Percentiles rank a stretch among this genome's conserved stretches.
These are phyloP conservation scores for Arabidopsis arenosa DNA, from an alignment of 345 rosid species.

Conservation along the genomic window DNA sequence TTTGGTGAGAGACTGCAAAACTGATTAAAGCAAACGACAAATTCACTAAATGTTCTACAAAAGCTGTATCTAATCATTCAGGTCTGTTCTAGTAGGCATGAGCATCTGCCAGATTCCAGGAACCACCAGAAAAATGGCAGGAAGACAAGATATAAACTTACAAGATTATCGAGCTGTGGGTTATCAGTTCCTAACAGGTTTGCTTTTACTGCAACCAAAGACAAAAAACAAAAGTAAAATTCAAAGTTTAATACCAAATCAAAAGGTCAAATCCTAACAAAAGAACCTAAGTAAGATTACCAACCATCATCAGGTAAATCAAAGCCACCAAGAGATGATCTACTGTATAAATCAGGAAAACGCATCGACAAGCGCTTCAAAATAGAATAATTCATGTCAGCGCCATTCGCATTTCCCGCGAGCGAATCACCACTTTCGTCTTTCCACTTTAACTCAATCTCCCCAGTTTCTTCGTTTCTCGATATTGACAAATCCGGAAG, in stretches of 20 bases:
- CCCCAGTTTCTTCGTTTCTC: slow-evolving; percentile 56
- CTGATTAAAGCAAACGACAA: neutral
- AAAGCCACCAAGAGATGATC: slow-evolving; percentile 57
- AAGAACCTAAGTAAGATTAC: neutral
- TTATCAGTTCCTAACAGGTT: slow-evolving; percentile 52
- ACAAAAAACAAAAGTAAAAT: slow-evolving; percentile 21
- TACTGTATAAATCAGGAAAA: slow-evolving; percentile 50
- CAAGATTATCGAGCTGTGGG: slow-evolving; percentile 56
- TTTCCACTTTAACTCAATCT: slow-evolving; percentile 59
- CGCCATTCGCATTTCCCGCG: slow-evolving; percentile 42
- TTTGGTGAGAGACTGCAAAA: neutral
- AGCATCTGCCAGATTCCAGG: neutral
- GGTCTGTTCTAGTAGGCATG: neutral
- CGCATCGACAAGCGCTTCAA: slow-evolving; percentile 59
- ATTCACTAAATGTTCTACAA: neutral
- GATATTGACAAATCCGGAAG: slow-evolving; percentile 59
- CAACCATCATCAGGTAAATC: slow-evolving; percentile 60
- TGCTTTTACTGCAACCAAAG: slow-evolving; percentile 57
- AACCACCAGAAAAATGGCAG: slow-evolving; percentile 1
- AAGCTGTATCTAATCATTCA: neutral
- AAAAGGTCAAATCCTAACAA: neutral
- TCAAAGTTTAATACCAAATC: slow-evolving; percentile 13
- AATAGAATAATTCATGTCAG: slow-evolving; percentile 59
- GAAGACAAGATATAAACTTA: slow-evolving; percentile 47
- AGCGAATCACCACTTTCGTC: slow-evolving; percentile 46